Conservation (phyloP, 225 moss, liverwort and hornwort genomes). For the Anthoceros angustus region DNA sequence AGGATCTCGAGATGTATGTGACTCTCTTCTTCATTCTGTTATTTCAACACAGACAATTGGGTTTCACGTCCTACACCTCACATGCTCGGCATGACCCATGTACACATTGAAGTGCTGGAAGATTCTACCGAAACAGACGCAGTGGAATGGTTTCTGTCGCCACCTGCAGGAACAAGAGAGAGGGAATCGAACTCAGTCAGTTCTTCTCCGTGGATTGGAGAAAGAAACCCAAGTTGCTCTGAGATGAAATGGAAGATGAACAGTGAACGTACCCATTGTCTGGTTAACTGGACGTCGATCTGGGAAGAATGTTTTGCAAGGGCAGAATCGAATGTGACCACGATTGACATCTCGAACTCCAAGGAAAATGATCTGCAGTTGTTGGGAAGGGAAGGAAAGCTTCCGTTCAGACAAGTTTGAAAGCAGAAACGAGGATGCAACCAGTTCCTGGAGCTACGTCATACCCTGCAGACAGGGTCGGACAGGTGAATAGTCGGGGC, state of each 20-base stretch:
- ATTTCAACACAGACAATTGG: too few relatives aligned
- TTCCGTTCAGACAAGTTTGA: background rate
- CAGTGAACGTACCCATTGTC: conserved; percentile 38
- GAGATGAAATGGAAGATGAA: background rate
- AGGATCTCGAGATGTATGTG: too few relatives aligned
- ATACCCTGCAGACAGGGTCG: conserved; percentile 86
- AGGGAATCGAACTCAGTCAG: background rate
- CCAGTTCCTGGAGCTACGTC: background rate
- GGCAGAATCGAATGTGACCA: conserved; percentile 64
- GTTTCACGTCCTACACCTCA: too few relatives aligned
- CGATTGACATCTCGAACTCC: conserved; percentile 74
- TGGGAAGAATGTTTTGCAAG: conserved; percentile 40
- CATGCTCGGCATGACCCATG: too few relatives aligned
- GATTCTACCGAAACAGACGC: background rate
- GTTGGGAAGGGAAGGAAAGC: background rate
- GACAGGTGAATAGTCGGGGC: conserved; percentile 87
- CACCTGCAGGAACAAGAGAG: background rate
- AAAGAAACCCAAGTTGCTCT: too few relatives aligned
- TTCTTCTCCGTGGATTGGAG: too few relatives aligned
- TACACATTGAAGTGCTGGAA: too few relatives aligned
- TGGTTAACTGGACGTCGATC: conserved; percentile 41
- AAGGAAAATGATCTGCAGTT: conserved; percentile 63
- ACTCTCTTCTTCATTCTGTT: too few relatives aligned
- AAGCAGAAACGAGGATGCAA: background rate
- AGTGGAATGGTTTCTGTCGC: background rate